phyloP scores from a whole-genome alignment of 768 basidiomycete species.

The Tremella fuciformis region DNA sequence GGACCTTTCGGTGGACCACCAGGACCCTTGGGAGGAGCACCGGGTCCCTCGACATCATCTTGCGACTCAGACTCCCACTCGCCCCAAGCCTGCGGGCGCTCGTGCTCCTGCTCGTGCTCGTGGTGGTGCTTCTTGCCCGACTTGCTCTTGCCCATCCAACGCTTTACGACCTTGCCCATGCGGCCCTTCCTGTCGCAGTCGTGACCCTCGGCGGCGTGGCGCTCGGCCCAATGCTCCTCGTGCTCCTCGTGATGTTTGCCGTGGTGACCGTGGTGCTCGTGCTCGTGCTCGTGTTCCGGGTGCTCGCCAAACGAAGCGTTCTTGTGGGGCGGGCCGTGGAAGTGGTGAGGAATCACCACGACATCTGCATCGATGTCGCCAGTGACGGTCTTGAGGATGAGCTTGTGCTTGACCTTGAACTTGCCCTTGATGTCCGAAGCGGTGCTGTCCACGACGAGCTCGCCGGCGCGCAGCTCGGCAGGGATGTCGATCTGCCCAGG shows the following conservation, averaged over 20 bases:
- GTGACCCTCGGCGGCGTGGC: no score
- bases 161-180: no score
- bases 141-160: conserved; percentile 3
- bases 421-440: conserved; percentile 25
- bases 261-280: conserved; percentile 4
- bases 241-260: conserved; percentile 20
- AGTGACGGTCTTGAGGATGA: conserved; percentile 29
- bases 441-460: conserved; percentile 19
- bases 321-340: conserved; percentile 6
- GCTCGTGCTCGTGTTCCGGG: conserved; percentile 12
- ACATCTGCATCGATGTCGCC: conserved; percentile 41
- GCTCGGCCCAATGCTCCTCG: conserved; percentile 3
- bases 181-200: no score
- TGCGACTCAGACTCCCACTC: neutral
- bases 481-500: conserved; percentile 21
- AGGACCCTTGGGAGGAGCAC: conserved; percentile 10
- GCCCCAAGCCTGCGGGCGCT: no score
- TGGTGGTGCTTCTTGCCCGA: neutral
- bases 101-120: conserved; percentile 5
- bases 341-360: conserved; percentile 18
- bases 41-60: neutral
- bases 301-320: conserved; percentile 10
- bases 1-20: neutral
- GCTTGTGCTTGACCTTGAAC: conserved; percentile 30
- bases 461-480: neutral